Percentiles rank a stretch among this genome's conserved stretches.
These are phyloP conservation scores for Lipomyces lipofer DNA, from an alignment of 805 yeast species.

Conservation along the genomic window DNA sequence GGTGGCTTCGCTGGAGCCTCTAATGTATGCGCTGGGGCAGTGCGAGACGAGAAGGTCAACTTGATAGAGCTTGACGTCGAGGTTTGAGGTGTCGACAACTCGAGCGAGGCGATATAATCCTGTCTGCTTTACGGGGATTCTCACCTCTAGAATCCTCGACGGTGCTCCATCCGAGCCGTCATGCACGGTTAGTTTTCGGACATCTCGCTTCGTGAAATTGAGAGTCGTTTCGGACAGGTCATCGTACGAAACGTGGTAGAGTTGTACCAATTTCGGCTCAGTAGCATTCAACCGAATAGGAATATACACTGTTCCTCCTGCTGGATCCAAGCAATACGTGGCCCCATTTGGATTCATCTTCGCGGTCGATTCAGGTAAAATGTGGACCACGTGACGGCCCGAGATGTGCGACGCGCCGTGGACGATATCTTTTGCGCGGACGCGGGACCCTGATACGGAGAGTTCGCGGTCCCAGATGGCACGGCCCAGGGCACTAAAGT, in stretches of 20 bases:
- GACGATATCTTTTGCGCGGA: constrained; percentile 38
- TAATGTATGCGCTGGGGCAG: constrained; percentile 74
- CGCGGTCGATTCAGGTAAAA: constrained; percentile 89
- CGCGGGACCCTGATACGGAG: constrained; percentile 40
- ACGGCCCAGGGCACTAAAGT: constrained; percentile 32
- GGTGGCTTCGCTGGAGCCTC: constrained; percentile 35
- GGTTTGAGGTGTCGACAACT: constrained; percentile 62
- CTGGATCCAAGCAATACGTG: constrained; percentile 53
- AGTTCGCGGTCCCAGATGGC: constrained; percentile 38
- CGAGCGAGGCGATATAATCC: constrained; percentile 75
- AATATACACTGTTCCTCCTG: constrained; percentile 44
- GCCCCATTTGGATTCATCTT: constrained; percentile 72
- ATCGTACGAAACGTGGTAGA: constrained; percentile 59
- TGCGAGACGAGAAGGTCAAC: constrained; percentile 65
- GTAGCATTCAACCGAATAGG: constrained; percentile 85
- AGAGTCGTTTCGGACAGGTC: constrained; percentile 49
- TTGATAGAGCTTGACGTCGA: constrained; percentile 59
- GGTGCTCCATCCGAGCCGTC: constrained; percentile 10
- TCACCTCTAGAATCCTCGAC: constrained; percentile 46
- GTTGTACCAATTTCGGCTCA: constrained; percentile 64
- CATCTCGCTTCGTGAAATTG: constrained; percentile 59
- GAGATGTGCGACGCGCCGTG: constrained; percentile 60
- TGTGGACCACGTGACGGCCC: constrained; percentile 83
- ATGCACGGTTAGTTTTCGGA: constrained; percentile 43
- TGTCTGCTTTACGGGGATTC: constrained; percentile 62